Percentiles rank a stretch among this genome's conserved stretches.
Evolutionary conservation across 2,329 filamentous ascomycete species (phyloP).

Genomic region (Capronia americana): DNA sequence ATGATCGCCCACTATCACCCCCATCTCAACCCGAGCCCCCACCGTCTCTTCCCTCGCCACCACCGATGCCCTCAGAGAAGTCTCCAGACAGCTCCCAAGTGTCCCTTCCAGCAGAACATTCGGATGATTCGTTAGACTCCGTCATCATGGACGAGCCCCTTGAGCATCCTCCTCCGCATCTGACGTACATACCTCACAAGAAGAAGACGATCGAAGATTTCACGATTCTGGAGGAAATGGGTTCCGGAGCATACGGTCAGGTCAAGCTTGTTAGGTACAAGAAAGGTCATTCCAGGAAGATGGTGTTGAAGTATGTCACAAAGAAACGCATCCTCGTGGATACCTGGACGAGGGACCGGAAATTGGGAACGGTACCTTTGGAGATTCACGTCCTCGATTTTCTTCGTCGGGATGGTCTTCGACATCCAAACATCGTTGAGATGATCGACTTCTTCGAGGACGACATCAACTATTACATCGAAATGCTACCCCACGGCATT

Average conservation of each 20-base stretch:
- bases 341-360: slow-evolving; percentile 94
- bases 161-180: slow-evolving; percentile 43
- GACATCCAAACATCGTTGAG: slow-evolving; percentile 70
- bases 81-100: slow-evolving; percentile 49
- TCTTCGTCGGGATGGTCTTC: slow-evolving; percentile 73
- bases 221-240: slow-evolving; percentile 95
- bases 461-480: slow-evolving; percentile 90
- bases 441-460: slow-evolving; percentile 73
- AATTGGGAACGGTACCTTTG: slow-evolving; percentile 89
- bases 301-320: slow-evolving; percentile 96
- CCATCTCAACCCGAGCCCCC: slow-evolving; percentile 80
- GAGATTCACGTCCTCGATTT: slow-evolving; percentile 98
- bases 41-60: slow-evolving; percentile 60
- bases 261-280: slow-evolving; percentile 93
- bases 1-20: slow-evolving; percentile 72
- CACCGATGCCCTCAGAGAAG: slow-evolving; percentile 38
- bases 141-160: slow-evolving; percentile 54
- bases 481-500: slow-evolving; percentile 93
- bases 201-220: slow-evolving; percentile 93
- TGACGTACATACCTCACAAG: slow-evolving; percentile 43
- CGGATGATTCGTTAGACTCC: slow-evolving; percentile 56
- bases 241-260: slow-evolving; percentile 95
- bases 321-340: slow-evolving; percentile 96
- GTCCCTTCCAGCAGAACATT: slow-evolving; percentile 45
- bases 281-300: slow-evolving; percentile 70